Percentiles rank a stretch among this genome's conserved stretches.
Evolutionary conservation across 2,329 filamentous ascomycete species (phyloP).

Genomic region (Ascochyta viciae-villosae): DNA sequence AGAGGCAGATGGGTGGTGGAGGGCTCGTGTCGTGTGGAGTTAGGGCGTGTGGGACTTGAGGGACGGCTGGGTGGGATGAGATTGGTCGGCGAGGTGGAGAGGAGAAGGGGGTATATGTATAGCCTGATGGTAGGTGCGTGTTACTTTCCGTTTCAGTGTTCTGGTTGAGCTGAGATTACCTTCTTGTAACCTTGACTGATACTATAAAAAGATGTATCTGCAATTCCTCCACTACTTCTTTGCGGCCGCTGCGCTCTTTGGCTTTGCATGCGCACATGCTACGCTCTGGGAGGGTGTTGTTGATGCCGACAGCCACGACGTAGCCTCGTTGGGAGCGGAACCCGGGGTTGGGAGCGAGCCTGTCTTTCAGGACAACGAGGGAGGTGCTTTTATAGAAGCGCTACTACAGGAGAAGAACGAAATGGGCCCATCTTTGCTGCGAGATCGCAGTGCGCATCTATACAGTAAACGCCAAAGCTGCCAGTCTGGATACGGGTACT

Average conservation of each 20-base stretch:
- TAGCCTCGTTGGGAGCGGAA: background rate
- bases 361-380: background rate
- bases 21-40: too few relatives aligned
- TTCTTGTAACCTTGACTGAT: background rate
- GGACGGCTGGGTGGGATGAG: too few relatives aligned
- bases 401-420: constrained; percentile 17
- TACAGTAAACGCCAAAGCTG: constrained; percentile 17
- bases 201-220: too few relatives aligned
- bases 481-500: constrained; percentile 23
- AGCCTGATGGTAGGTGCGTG: too few relatives aligned
- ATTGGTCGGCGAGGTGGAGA: too few relatives aligned
- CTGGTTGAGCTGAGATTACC: too few relatives aligned
- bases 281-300: too few relatives aligned
- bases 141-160: too few relatives aligned
- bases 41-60: too few relatives aligned
- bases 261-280: background rate
- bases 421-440: constrained; percentile 7
- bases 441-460: constrained; percentile 19
- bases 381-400: background rate
- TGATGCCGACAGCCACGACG: background rate
- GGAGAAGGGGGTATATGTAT: too few relatives aligned
- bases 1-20: too few relatives aligned
- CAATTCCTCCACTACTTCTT: background rate
- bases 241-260: background rate
- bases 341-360: background rate